A percentile compares a stretch with the other conserved stretches of the same genome.
Conservation (phyloP, 176 grass and related monocot species). For the Tillandsia leiboldiana region DNA sequence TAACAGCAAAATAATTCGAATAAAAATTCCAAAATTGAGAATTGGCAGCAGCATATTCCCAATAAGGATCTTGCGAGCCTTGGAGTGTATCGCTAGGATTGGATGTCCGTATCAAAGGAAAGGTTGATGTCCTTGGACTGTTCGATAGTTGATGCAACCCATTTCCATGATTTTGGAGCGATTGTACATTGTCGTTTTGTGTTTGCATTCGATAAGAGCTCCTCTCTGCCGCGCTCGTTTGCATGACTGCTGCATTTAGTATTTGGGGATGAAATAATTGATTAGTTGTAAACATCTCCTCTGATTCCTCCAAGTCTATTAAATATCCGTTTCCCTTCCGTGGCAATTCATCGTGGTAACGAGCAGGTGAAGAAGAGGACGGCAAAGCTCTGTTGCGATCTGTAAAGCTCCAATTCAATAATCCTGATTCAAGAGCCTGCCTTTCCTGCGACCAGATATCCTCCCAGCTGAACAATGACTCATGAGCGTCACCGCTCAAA, state of each 20-base stretch:
- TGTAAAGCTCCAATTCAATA: too few relatives aligned
- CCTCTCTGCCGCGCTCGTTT: constrained; percentile 18
- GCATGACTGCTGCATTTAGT: constrained; percentile 30
- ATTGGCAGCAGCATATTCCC: constrained; percentile 6
- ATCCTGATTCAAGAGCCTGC: too few relatives aligned
- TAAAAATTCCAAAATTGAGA: constrained; percentile 17
- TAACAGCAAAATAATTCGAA: constrained; percentile 16
- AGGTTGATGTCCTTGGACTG: constrained; percentile 7
- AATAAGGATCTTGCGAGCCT: constrained; percentile 9
- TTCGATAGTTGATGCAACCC: constrained; percentile 25
- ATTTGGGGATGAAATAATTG: constrained; percentile 6
- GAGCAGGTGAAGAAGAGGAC: too few relatives aligned
- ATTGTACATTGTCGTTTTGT: constrained; percentile 29
- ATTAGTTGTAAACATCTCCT: too few relatives aligned
- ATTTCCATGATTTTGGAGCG: constrained; percentile 24
- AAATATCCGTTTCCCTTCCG: too few relatives aligned
- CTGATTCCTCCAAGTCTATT: too few relatives aligned
- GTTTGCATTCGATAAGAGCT: constrained; percentile 14
- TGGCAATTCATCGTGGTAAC: too few relatives aligned
- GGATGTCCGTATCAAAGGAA: not conserved
- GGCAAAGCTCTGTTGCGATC: too few relatives aligned
- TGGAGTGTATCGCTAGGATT: not conserved
- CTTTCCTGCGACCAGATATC: too few relatives aligned
- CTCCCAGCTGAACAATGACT: too few relatives aligned
- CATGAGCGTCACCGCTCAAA: too few relatives aligned